Evolutionary conservation across 1,284 basidiomycete species (phyloP).

Genomic region (Melampsora medusae): DNA sequence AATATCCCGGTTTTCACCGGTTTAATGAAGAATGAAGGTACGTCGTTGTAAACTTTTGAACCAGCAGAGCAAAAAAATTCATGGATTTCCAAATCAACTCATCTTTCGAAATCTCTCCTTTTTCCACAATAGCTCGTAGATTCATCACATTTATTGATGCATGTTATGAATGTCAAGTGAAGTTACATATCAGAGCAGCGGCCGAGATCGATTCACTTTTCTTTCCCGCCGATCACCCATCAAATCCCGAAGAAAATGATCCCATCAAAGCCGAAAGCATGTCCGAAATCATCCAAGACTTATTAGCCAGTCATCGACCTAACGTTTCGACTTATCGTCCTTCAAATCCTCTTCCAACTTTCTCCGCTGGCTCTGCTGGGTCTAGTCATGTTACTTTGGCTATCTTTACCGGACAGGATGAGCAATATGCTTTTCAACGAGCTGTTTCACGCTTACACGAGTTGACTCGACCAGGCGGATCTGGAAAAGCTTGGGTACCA

Average conservation of each 20-base stretch:
- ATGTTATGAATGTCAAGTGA: conserved; percentile 32
- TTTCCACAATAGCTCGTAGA: conserved; percentile 10
- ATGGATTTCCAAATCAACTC: neutral
- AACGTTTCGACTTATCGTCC: conserved; percentile 23
- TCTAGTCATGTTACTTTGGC: neutral
- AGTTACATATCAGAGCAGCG: conserved; percentile 13
- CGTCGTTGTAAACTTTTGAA: neutral
- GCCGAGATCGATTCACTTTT: conserved; percentile 28
- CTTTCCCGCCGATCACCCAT: conserved; percentile 17
- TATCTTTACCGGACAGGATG: conserved; percentile 36
- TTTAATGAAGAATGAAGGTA: conserved; percentile 66
- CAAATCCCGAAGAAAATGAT: conserved; percentile 3
- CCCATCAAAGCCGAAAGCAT: conserved; percentile 16
- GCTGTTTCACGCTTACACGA: conserved; percentile 25
- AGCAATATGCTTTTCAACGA: conserved; percentile 35
- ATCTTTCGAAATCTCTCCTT: neutral
- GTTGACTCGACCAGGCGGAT: conserved; percentile 21
- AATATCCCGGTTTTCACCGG: conserved; percentile 64
- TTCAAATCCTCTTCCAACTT: too few species aligned
- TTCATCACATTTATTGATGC: conserved; percentile 40
- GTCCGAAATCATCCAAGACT: conserved; percentile 29
- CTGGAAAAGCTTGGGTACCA: conserved; percentile 35
- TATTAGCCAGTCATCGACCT: conserved; percentile 11
- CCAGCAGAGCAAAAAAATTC: neutral
- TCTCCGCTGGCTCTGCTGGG: neutral